Evolutionary conservation across 768 basidiomycete genomes (phyloP).

Genomic region (Tylopilus felleus): DNA sequence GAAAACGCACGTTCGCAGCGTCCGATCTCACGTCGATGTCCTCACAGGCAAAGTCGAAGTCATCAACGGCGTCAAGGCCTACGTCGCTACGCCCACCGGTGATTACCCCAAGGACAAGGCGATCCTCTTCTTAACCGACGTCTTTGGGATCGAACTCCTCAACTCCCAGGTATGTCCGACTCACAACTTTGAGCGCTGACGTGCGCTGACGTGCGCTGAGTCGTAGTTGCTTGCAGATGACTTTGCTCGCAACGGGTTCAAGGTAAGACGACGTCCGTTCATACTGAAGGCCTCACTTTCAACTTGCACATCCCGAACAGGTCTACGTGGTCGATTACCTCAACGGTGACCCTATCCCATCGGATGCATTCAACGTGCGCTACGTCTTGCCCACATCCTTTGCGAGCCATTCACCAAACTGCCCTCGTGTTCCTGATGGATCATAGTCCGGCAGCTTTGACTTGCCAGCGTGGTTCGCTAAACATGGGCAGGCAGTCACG

Average conservation of each 20-base stretch:
- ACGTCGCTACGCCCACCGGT: slow-evolving; percentile 50
- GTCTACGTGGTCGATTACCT: slow-evolving; percentile 28
- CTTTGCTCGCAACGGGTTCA: slow-evolving; percentile 40
- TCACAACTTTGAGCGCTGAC: not conserved
- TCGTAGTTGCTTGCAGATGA: slow-evolving; percentile 43
- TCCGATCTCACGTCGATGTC: not conserved
- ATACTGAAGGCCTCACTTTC: not conserved
- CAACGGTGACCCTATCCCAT: slow-evolving; percentile 24
- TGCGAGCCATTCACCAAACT: not conserved
- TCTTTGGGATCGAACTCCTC: slow-evolving; percentile 46
- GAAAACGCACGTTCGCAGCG: not conserved
- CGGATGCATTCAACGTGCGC: slow-evolving; percentile 15
- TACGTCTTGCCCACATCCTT: not conserved
- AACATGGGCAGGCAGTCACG: slow-evolving; percentile 39
- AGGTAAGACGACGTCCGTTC: slow-evolving; percentile 16
- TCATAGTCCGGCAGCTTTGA: slow-evolving; percentile 22
- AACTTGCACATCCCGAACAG: not conserved
- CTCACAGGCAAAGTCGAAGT: slow-evolving; percentile 39
- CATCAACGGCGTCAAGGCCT: slow-evolving; percentile 47
- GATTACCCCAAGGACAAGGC: slow-evolving; percentile 56
- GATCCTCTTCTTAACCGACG: slow-evolving; percentile 51
- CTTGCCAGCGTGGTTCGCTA: slow-evolving; percentile 35
- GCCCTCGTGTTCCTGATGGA: not conserved
- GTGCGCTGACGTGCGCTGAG: not conserved
- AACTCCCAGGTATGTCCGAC: slow-evolving; percentile 40